Base-by-base conservation (phyloP, 2,329 filamentous ascomycete genomes). In the Monosporascus ibericus region DNA sequence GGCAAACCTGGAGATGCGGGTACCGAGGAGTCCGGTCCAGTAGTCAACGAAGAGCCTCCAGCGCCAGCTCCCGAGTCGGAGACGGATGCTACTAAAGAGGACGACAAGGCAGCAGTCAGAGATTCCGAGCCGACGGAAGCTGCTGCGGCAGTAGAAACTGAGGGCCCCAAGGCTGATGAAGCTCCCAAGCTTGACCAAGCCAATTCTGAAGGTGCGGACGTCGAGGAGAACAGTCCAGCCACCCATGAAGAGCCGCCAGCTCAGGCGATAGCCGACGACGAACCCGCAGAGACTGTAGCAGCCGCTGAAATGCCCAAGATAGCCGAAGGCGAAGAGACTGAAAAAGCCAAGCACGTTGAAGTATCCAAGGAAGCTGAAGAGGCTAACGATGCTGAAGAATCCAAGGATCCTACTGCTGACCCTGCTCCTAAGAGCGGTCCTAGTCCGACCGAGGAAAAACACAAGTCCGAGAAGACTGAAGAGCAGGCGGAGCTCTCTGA, bases 181-280 rank as follows among this genome's bases (percentile, higher is more conserved):
- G 9, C 30, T 34, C 18, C 34, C 20, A 5, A n/a, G 30, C 18
- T 14, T n/a, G 47, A 36, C 34, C 40, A 49, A 15, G 27, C 48
- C 3, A 38, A 57, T 27, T 48, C 38, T 8, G 52, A 59, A 34
- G 54, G 57, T 49, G 37, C 44, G 8, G 55, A 5, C 4, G 34
- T 38, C 14, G 48, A 49, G 14, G 36, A 38, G 5, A n/a, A 20
- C 22, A 36, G 11, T 6, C 20, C 34, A 17, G 15, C 37, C n/a
- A 49, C 50, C 22, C 39, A 48, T 7, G 49, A 50, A 14, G 36
- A 55, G 25, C n/a, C 47, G 2, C 27, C 37, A 18, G 42, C 49
- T 25, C 20, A 42, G 15, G 37, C 52, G 34, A 39, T 4, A 25
- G 27, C 47, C 22, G 24, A 20, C 38, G 17, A 24, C 5, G 25